A percentile compares a stretch with the other conserved stretches of the same genome.
Conservation (phyloP, 331 rosid genomes). For the Quercus tomentella region DNA sequence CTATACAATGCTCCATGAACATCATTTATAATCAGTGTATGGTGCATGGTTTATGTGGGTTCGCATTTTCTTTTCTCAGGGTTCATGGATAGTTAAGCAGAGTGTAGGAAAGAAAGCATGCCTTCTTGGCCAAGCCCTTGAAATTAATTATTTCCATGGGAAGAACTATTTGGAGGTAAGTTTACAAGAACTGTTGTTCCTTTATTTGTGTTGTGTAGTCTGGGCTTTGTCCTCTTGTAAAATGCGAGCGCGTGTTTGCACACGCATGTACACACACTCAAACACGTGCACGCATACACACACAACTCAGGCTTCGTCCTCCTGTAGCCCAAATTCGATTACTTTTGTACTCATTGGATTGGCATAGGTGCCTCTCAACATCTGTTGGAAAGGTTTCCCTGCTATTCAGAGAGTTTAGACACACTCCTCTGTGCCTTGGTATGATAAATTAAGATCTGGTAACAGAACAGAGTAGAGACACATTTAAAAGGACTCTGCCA, state of each 20-base stretch:
- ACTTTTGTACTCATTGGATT: background rate
- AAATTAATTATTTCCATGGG: slow-evolving; percentile 59
- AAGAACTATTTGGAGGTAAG: slow-evolving; percentile 83
- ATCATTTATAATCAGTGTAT: slow-evolving; percentile 10
- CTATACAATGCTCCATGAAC: slow-evolving; percentile 3
- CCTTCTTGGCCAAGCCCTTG: slow-evolving; percentile 74
- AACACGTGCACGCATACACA: no score
- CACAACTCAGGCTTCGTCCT: background rate
- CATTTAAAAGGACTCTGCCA: no score
- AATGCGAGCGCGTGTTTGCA: no score
- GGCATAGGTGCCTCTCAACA: background rate
- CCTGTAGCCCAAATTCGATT: no score
- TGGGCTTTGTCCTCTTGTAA: background rate
- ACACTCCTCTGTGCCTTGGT: background rate
- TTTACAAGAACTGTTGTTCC: slow-evolving; percentile 30
- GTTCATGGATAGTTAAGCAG: slow-evolving; percentile 95
- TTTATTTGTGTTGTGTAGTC: background rate
- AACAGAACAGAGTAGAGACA: background rate
- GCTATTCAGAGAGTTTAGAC: background rate
- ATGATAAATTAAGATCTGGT: background rate
- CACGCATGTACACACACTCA: no score
- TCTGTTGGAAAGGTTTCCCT: background rate
- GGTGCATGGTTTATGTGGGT: background rate
- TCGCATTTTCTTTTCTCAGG: slow-evolving; percentile 39
- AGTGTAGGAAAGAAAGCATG: slow-evolving; percentile 92